phyloP scores from a whole-genome alignment of 192 early-diverging fungal species.

The Coemansia sp. region DNA sequence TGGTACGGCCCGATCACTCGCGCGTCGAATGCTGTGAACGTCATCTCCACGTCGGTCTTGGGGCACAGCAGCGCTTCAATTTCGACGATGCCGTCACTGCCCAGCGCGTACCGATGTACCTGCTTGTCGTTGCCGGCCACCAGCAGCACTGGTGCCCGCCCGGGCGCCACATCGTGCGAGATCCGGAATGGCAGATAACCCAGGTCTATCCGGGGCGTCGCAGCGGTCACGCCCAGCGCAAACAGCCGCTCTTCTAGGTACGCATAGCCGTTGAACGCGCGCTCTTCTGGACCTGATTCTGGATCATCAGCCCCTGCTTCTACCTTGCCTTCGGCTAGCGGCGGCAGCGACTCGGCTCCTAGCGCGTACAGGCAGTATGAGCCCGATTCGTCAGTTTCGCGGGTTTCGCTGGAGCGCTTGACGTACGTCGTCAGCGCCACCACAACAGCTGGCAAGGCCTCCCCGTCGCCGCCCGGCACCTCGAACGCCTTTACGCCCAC shows the following conservation, averaged over 20 bases:
- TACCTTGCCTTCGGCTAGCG: too few relatives aligned
- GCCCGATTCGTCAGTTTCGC: slow-evolving; percentile 16
- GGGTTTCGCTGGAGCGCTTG: slow-evolving; percentile 18
- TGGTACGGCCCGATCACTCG: slow-evolving; percentile 39
- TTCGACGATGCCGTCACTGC: slow-evolving; percentile 33
- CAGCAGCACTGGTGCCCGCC: slow-evolving; percentile 34
- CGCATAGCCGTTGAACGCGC: slow-evolving; percentile 36
- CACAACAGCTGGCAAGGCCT: slow-evolving; percentile 19
- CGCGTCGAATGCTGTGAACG: slow-evolving; percentile 38
- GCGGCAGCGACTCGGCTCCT: slow-evolving; percentile 30
- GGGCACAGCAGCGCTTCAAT: slow-evolving; percentile 38
- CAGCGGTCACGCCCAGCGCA: slow-evolving; percentile 7
- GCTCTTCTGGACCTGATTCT: neutral
- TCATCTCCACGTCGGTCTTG: slow-evolving; percentile 21
- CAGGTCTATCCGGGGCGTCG: slow-evolving; percentile 19
- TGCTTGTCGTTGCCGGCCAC: slow-evolving; percentile 43
- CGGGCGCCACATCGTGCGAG: slow-evolving; percentile 37
- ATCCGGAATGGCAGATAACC: slow-evolving; percentile 45
- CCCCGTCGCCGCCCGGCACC: slow-evolving; percentile 4
- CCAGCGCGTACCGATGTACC: slow-evolving; percentile 44
- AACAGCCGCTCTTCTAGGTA: slow-evolving; percentile 46
- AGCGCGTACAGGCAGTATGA: slow-evolving; percentile 37
- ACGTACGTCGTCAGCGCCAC: slow-evolving; percentile 44
- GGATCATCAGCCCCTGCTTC: too few relatives aligned
- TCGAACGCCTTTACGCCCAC: slow-evolving; percentile 49